These are phyloP conservation scores for Cordyceps pruinosa DNA, from an alignment of 2,329 filamentous ascomycete genomes.

Conservation along the genomic window DNA sequence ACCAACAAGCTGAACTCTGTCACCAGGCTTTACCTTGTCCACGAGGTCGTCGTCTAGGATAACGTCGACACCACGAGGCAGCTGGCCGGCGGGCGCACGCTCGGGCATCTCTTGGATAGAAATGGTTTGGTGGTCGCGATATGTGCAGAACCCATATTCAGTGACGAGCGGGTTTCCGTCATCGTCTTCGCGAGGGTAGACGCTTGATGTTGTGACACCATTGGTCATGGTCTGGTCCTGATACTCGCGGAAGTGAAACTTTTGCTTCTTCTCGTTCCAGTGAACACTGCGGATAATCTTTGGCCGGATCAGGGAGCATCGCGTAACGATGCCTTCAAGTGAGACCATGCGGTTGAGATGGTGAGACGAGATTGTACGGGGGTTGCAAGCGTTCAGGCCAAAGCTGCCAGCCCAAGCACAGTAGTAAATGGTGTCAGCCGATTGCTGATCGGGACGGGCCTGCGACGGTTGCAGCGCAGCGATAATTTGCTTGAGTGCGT, in stretches of 20 bases:
- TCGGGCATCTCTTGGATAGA: conserved; percentile 99
- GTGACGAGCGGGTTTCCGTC: conserved; percentile 88
- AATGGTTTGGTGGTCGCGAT: conserved; percentile 93
- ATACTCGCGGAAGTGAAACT: conserved; percentile 86
- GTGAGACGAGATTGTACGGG: conserved; percentile 78
- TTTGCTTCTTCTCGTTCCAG: conserved; percentile 80
- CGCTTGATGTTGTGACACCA: conserved; percentile 78
- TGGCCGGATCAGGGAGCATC: conserved; percentile 88
- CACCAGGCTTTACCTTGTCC: conserved; percentile 88
- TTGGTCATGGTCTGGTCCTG: conserved; percentile 96
- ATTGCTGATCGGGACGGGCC: conserved; percentile 66
- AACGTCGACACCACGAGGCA: conserved; percentile 91
- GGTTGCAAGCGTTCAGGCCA: conserved; percentile 90
- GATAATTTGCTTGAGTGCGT: conserved; percentile 82
- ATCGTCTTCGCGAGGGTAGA: conserved; percentile 91
- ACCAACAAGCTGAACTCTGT: conserved; percentile 93
- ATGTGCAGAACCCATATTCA: conserved; percentile 93
- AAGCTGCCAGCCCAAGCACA: conserved; percentile 97
- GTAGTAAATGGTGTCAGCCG: conserved; percentile 81
- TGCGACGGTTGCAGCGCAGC: conserved; percentile 60
- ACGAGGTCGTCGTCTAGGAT: conserved; percentile 96
- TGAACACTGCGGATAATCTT: conserved; percentile 99
- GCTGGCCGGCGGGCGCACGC: conserved; percentile 85
- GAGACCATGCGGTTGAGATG: conserved; percentile 97
- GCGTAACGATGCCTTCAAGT: conserved; percentile 93